Base-by-base conservation (phyloP, 2,329 filamentous ascomycete genomes). In the Ceratocystis papillata region DNA sequence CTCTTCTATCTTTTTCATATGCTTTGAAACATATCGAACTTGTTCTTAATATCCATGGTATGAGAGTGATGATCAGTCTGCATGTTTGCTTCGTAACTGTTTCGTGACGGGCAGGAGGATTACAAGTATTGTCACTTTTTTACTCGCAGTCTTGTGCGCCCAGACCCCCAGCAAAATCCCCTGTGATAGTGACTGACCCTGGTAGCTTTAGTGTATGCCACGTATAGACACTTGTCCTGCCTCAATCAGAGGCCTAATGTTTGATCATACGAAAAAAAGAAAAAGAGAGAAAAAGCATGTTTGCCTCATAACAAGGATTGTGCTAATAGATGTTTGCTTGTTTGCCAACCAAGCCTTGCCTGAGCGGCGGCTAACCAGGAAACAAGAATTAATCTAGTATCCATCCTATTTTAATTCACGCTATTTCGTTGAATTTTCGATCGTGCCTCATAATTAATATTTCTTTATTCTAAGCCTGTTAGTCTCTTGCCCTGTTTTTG, bases 371-470 rank as follows among this genome's bases (percentile, higher is more conserved):
- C 53, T 57, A 17, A 30, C 22, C 7, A 22, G 22, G 8, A 15
- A 30, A 59, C 25, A 33, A 37, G 2, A 28, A 37, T 8, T n/a
- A 59, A 30, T 28, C 30, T 30, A 59, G 8, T 10, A 1, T 8
- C 4, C 33, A 37, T 15, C 61, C 50, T 53, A 25, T 22, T 50
- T 53, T 50, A 5, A n/a, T 59, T 37, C 33, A 8, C 28, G 12
- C 10, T 17, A 15, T 63, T 63, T 33, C 15, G 41, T 50, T 53
- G 15, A 8, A n/a, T 37, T n/a, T 7, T 59, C 55, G 28, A 12
- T 12, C 20, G 25, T 33, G 17, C 45, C 68, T 64, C 53, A 45
- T 41, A 64, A 64, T 63, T 66, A 64, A 59, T 65, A 67, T 59
- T 28, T 68, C 62, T 28, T 68, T 57, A 17, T 30, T 30, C n/a